Evolutionary conservation across 768 basidiomycete genomes (phyloP), one percentile per base, ranked within the genome.

Genomic region (Pseudohyphozyma bogoriensis): DNA sequence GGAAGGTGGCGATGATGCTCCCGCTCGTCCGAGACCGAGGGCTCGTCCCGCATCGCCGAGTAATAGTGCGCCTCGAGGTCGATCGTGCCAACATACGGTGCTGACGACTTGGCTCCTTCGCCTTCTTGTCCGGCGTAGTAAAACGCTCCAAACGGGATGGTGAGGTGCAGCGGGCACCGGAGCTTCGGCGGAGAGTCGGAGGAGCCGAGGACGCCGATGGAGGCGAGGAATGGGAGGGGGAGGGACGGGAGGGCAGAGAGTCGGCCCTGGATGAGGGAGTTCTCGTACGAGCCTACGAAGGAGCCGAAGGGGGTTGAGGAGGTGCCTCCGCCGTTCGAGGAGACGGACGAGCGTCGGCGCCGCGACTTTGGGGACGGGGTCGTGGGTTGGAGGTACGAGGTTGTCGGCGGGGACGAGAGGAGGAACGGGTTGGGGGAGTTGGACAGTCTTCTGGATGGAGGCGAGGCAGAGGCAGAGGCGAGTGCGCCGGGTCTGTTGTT

Each of bases 61-160:
- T 67, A 20, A 51, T 56, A 71, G 60, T 69, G 68, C 32, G 56
- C 44, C 28, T 70, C 66, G 45, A 74, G 65, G 55, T 73, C 72
- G 55, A 74, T 45, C n/a, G 63, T 60, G 11, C 70, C 72, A 59
- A 73, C 71, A 63, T 72, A 74, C 0, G 73, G 73, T 6, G 47
- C 26, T 15, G 18, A 15, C 1, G 47, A 50, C 29, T 31, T 24
- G 7, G 24, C 18, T 6, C 36, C 39, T 11, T 36, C 51, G n/a
- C 59, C 53, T 24, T 62, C 52, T 11, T 36, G 56, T 18, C 36
- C 24, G 13, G 56, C 62, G 53, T 61, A 73, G 49, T 62, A 67
- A 52, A 63, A 56, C 55, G 70, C 65, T 31, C 44, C 28, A 40
- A 69, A 69, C 0, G 56, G 46, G n/a, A 67, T 51, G 50, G 53